Evolutionary conservation across 1,139 yeast genomes (phyloP), one percentile per base, ranked within the genome.

Genomic region (Zygoascus meyerae): DNA sequence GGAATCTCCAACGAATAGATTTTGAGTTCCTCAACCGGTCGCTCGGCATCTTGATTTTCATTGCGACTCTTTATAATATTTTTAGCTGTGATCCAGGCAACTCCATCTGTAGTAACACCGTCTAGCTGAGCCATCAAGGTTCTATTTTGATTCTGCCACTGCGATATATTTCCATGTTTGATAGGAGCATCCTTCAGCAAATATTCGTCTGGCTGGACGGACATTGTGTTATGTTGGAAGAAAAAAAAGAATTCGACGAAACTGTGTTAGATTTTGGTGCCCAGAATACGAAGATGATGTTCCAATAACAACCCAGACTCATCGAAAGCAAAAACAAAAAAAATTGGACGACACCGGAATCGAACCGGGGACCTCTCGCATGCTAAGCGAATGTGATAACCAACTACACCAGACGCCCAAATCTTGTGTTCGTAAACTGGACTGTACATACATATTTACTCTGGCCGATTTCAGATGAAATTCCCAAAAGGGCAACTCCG

Each of bases 61-160:
- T 51, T 66, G 73, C n/a, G 75, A 49, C 40, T 64, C 63, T 3
- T 62, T 53, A 35, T 57, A 53, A 12, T 54, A 52, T 35, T 43
- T 30, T 40, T 42, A 30, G 65, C 62, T 2, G 69, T 60, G 17
- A 73, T 62, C 59, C 69, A 71, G 15, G 73, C 69, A 52, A 66
- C 64, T 21, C 73, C 71, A 38, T 68, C 70, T 14, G 64, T 59
- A 3, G 69, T 59, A 14, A 69, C 61, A 2, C 77, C 73, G 44
- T 67, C 68, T 42, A 74, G 49, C 46, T 65, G 63, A 51, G 73
- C 75, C 42, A 69, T 69, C 34, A 77, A 53, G 7, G 67, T 61
- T 46, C 75, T 58, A 5, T 71, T 64, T 21, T 64, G 50, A 42
- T 64, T 51, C 36, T 54, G 49, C 68, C 69, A 66, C 32, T 51